Conservation (phyloP, 306 rosid genomes). For the Quercus robur region DNA sequence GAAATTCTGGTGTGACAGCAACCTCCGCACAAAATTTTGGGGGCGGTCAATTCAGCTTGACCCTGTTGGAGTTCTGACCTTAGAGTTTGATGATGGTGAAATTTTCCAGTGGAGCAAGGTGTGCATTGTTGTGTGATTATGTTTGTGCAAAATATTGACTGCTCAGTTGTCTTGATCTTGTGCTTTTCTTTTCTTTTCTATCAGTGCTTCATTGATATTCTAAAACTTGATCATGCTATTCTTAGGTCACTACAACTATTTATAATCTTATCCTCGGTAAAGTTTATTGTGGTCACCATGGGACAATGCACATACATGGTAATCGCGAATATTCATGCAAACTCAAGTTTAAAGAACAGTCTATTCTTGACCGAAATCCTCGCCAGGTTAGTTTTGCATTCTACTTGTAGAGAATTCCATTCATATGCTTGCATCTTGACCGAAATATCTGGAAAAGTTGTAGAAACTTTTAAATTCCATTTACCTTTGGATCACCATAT, state of each 20-base stretch:
- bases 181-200: not conserved
- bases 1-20: constrained; percentile 98
- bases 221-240: constrained; percentile 19
- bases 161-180: constrained; percentile 1
- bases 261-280: constrained; percentile 94
- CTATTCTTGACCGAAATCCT: constrained; percentile 95
- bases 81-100: constrained; percentile 97
- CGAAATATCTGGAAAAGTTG: not conserved
- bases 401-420: not conserved
- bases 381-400: constrained; percentile 67
- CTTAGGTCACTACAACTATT: constrained; percentile 86
- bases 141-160: constrained; percentile 2
- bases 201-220: not conserved
- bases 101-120: constrained; percentile 99
- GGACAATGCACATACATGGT: constrained; percentile 83
- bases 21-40: constrained; percentile 92
- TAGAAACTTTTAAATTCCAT: constrained; percentile 2
- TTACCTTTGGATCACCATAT: not conserved
- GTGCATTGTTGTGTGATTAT: constrained; percentile 13
- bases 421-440: constrained; percentile 1
- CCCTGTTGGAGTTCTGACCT: constrained; percentile 80
- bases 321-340: constrained; percentile 78
- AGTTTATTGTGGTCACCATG: constrained; percentile 94
- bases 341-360: constrained; percentile 89
- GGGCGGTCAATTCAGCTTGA: constrained; percentile 97